phyloP scores from a whole-genome alignment of 371 early-diverging fungal genomes.

The Nosema bombycis region DNA sequence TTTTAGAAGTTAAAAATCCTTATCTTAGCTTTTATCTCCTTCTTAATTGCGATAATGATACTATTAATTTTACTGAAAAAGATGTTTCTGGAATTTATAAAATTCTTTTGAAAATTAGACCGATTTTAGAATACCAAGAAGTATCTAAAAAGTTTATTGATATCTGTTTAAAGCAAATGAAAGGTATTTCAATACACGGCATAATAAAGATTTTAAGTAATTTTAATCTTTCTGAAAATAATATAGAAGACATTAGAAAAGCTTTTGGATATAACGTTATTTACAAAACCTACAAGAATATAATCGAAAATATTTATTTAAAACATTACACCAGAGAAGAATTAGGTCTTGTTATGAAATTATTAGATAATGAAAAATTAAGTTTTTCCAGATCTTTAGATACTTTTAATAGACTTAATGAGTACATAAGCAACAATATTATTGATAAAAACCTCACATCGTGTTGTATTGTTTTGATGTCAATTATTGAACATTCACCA shows the following conservation, averaged over 20 bases:
- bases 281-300: conserved; percentile 51
- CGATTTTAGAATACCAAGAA: background rate
- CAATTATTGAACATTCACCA: conserved; percentile 21
- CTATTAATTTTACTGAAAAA: background rate
- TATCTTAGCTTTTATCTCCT: background rate
- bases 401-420: conserved; percentile 37
- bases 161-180: background rate
- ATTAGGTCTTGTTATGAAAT: conserved; percentile 21
- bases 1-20: too few species aligned
- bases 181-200: background rate
- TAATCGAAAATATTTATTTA: conserved; percentile 31
- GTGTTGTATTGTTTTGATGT: conserved; percentile 38
- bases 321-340: conserved; percentile 24
- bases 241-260: conserved; percentile 45
- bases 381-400: conserved; percentile 50
- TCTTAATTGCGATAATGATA: background rate
- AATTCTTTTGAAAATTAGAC: background rate
- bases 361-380: conserved; percentile 53
- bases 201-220: background rate
- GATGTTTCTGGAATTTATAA: background rate
- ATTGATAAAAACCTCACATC: conserved; percentile 56
- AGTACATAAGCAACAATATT: conserved; percentile 43
- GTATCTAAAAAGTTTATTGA: background rate
- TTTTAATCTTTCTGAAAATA: background rate
- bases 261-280: conserved; percentile 53